A percentile compares a stretch with the other conserved stretches of the same genome.
phyloP scores from a whole-genome alignment of 1,139 yeast species.

The Sugiyamaella paludigena region DNA sequence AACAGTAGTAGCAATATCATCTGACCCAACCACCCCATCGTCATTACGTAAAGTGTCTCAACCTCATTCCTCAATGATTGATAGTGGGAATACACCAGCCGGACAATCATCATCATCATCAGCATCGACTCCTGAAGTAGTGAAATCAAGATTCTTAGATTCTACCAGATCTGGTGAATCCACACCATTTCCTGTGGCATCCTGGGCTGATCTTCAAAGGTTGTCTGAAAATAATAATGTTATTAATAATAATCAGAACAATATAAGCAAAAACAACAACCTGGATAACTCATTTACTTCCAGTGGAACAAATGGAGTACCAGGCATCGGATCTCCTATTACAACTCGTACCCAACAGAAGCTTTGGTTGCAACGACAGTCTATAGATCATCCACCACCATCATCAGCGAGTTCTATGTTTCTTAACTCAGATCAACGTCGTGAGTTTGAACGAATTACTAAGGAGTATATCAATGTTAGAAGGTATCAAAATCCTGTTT shows the following conservation, averaged over 20 bases:
- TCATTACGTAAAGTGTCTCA: too few relatives aligned
- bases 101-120: background rate
- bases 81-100: too few relatives aligned
- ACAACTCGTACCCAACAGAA: conserved; percentile 76
- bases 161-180: conserved; percentile 7
- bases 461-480: conserved; percentile 71
- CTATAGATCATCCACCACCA: conserved; percentile 43
- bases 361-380: conserved; percentile 79
- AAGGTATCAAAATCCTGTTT: conserved; percentile 66
- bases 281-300: background rate
- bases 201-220: conserved; percentile 24
- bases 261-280: background rate
- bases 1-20: conserved; percentile 25
- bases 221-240: conserved; percentile 3
- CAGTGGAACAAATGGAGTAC: conserved; percentile 1
- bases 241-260: background rate
- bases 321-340: conserved; percentile 1
- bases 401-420: conserved; percentile 11
- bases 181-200: conserved; percentile 16
- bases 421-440: conserved; percentile 49
- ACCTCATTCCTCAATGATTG: too few relatives aligned
- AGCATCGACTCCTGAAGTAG: conserved; percentile 4
- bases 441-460: conserved; percentile 73
- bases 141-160: conserved; percentile 3
- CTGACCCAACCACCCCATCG: background rate